Evolutionary conservation across 371 early-diverging fungal species (phyloP), one percentile per base, ranked within the genome.

Genomic region (Mortierella polycephala): DNA sequence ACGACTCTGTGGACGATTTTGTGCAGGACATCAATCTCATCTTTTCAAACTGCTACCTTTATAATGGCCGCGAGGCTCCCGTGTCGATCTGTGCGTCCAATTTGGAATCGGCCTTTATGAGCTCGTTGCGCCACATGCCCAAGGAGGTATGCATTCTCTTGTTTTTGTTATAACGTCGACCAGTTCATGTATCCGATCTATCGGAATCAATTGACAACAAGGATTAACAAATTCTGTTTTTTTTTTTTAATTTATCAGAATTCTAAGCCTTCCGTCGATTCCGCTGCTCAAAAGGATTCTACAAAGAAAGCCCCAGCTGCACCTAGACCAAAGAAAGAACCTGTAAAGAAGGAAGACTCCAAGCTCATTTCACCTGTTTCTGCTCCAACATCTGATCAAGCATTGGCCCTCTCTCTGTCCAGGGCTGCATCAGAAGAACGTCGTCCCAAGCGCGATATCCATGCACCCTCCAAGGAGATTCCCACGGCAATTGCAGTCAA

Each of bases 11-110:
- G 1, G 84, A 87, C 37, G 91, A 92, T 51, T 93, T 96, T 67
- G 86, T 92, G 44, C 87, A 84, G 47, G 96, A 96, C 74, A 84
- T 94, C 52, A 85, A 91, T 41, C 74, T 92, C 23, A 92, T 95
- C 45, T 90, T 96, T 69, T 82, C 85, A 49, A 98, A 98, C 76
- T 98, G 98, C 82, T 93, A 88, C 73, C 84, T 87, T 18, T 98
- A 95, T 81, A 98, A 98, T 74, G 96, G 94, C 5, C 88, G 83
- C 62, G 94, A 89, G 62, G 86, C 93, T 13, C 86, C 88, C 58
- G 88, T 96, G 6, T 91, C 95, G 20, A 87, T 85, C 71, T 87
- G 92, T 79, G 96, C 93, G 16, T 85, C 86, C 63, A 93, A 90
- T 63, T 83, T 96, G 47, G 91, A 95, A 73, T 85, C 84, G 37